A percentile compares a stretch with the other conserved stretches of the same genome.
Conservation (phyloP, 2,329 filamentous ascomycete species). For the Paecilomyces fulvus region DNA sequence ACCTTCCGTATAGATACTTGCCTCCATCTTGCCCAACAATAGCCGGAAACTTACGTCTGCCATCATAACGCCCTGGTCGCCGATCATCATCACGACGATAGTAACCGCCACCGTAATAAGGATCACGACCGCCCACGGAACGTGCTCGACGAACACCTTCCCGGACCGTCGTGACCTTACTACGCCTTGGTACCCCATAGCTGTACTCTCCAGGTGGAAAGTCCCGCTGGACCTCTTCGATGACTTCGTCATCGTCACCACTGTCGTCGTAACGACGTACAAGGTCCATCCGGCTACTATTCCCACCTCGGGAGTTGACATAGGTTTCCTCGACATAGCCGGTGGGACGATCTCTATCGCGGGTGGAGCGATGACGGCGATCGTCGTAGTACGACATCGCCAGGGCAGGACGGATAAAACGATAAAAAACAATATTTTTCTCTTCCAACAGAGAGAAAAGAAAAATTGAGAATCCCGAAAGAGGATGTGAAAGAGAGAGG, state of each 20-base stretch:
- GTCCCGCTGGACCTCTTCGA: conserved; percentile 78
- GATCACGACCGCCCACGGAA: conserved; percentile 24
- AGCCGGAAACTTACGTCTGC: conserved; percentile 22
- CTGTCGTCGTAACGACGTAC: conserved; percentile 52
- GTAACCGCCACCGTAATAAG: conserved; percentile 26
- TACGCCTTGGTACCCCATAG: conserved; percentile 19
- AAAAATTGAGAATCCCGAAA: conserved; percentile 1
- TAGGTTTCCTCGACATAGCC: conserved; percentile 22
- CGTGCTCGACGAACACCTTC: conserved; percentile 29
- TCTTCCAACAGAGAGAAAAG: conserved; percentile 2
- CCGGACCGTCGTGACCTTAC: conserved; percentile 21
- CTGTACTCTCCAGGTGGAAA: conserved; percentile 62
- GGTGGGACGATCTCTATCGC: conserved; percentile 23
- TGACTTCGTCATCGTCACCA: conserved; percentile 54
- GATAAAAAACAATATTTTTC: conserved; percentile 4
- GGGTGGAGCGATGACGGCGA: conserved; percentile 18
- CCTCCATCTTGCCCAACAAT: background rate
- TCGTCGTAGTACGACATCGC: conserved; percentile 32
- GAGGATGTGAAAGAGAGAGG: background rate
- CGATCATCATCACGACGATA: conserved; percentile 33
- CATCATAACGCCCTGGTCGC: conserved; percentile 40
- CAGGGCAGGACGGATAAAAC: conserved; percentile 2
- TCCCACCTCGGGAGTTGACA: conserved; percentile 12
- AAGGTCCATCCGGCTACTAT: conserved; percentile 9
- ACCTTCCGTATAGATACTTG: background rate